phyloP scores from a whole-genome alignment of 2,329 filamentous ascomycete species.

The Diaporthe ampelina region DNA sequence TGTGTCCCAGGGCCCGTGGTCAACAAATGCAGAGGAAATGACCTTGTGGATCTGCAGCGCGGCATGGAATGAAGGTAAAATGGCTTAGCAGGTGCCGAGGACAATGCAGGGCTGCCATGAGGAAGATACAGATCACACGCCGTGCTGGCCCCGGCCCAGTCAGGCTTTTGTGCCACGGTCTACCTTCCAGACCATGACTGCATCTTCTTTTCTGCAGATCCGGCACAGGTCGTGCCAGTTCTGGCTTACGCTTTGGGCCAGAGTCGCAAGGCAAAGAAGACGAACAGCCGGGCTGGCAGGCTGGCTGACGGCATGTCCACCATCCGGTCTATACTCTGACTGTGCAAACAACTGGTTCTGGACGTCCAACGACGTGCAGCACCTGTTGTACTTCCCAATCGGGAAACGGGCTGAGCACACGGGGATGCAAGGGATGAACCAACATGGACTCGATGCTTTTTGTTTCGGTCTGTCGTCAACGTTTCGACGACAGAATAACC shows the following conservation, averaged over 20 bases:
- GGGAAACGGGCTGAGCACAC: slow-evolving; percentile 20
- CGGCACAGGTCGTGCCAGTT: neutral
- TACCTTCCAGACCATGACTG: neutral
- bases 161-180: neutral
- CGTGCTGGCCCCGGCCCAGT: neutral
- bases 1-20: slow-evolving; percentile 10
- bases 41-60: slow-evolving; percentile 25
- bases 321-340: too few species aligned
- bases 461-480: slow-evolving; percentile 25
- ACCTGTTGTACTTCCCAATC: slow-evolving; percentile 7
- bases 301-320: neutral
- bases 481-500: slow-evolving; percentile 28
- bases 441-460: slow-evolving; percentile 18
- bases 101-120: slow-evolving; percentile 25
- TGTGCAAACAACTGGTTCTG: neutral
- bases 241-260: neutral
- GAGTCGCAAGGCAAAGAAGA: slow-evolving; percentile 2
- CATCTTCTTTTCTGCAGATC: neutral
- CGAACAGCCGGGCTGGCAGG: neutral
- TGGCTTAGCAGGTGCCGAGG: slow-evolving; percentile 21
- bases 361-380: neutral
- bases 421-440: slow-evolving; percentile 27
- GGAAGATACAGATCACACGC: slow-evolving; percentile 15
- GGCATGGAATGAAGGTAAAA: slow-evolving; percentile 30
- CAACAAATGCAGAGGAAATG: slow-evolving; percentile 34